Conservation (phyloP, 148 eudicot genomes). For the Amaranthus cruentus region DNA sequence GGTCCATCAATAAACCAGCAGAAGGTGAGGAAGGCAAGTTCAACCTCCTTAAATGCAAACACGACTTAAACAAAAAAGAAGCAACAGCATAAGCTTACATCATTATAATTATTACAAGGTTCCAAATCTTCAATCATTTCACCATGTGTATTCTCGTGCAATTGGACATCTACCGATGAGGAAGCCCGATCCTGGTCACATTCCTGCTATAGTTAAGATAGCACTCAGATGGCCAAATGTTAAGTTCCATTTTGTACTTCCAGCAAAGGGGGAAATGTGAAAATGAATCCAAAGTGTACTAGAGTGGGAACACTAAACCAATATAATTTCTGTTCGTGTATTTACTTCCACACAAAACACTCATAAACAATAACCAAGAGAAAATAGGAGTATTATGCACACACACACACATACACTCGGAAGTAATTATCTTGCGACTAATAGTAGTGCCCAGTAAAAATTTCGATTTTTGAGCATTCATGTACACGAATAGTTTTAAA, state of each 20-base stretch:
- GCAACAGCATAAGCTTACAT: conserved; percentile 10
- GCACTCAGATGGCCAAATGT: background rate
- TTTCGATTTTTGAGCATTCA: background rate
- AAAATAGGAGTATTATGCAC: too few relatives aligned
- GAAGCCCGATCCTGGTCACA: conserved; percentile 8
- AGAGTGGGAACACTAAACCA: background rate
- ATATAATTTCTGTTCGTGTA: background rate
- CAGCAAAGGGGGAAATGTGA: background rate
- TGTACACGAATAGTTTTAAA: too few relatives aligned
- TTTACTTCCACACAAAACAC: background rate
- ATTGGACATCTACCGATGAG: background rate
- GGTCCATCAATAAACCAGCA: background rate
- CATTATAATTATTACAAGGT: background rate
- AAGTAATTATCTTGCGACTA: too few relatives aligned
- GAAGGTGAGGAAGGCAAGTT: background rate
- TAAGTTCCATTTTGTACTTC: background rate
- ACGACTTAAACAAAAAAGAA: background rate
- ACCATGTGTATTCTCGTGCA: background rate
- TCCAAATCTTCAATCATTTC: background rate
- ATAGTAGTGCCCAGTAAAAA: too few relatives aligned
- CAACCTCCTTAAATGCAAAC: background rate
- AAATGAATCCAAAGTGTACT: background rate
- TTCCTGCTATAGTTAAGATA: background rate
- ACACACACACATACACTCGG: too few relatives aligned
- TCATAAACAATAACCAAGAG: too few relatives aligned